Evolutionary conservation across 208 protist species (phyloP).

Genomic region (Crithidia sp.): DNA sequence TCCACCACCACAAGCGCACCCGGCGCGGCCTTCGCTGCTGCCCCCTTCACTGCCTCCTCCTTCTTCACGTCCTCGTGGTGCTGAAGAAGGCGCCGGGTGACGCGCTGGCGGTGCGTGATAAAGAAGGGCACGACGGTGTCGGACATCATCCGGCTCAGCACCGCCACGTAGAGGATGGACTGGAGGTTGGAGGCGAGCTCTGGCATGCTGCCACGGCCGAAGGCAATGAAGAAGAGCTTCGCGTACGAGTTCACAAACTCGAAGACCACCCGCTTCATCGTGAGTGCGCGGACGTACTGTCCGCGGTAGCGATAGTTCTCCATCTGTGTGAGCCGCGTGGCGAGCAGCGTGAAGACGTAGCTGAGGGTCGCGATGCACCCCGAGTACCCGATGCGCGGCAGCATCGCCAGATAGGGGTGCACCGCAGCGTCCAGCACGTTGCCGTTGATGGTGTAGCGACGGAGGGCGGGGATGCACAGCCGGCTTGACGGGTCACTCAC

Average conservation of each 20-base stretch:
- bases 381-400: slow-evolving; percentile 54
- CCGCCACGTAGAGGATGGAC: slow-evolving; percentile 51
- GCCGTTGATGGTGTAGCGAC: slow-evolving; percentile 42
- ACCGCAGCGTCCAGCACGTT: slow-evolving; percentile 43
- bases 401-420: slow-evolving; percentile 26
- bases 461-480: slow-evolving; percentile 35
- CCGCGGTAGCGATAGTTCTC: slow-evolving; percentile 69
- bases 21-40: not conserved
- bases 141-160: slow-evolving; percentile 48
- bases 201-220: slow-evolving; percentile 52
- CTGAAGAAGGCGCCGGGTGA: slow-evolving; percentile 15
- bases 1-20: not conserved
- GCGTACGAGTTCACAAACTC: slow-evolving; percentile 75
- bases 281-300: slow-evolving; percentile 66
- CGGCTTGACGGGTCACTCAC: slow-evolving; percentile 29
- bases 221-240: slow-evolving; percentile 67
- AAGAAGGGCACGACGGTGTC: slow-evolving; percentile 70
- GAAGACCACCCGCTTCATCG: slow-evolving; percentile 69
- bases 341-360: slow-evolving; percentile 51
- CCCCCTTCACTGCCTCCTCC: not conserved
- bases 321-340: slow-evolving; percentile 51
- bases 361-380: slow-evolving; percentile 47
- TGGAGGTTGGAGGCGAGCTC: slow-evolving; percentile 49
- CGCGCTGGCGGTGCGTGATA: slow-evolving; percentile 38
- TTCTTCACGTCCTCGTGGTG: slow-evolving; percentile 12